These are phyloP conservation scores for Pleurotus salmoneostramineus DNA, from an alignment of 768 basidiomycete genomes.

Conservation along the genomic window DNA sequence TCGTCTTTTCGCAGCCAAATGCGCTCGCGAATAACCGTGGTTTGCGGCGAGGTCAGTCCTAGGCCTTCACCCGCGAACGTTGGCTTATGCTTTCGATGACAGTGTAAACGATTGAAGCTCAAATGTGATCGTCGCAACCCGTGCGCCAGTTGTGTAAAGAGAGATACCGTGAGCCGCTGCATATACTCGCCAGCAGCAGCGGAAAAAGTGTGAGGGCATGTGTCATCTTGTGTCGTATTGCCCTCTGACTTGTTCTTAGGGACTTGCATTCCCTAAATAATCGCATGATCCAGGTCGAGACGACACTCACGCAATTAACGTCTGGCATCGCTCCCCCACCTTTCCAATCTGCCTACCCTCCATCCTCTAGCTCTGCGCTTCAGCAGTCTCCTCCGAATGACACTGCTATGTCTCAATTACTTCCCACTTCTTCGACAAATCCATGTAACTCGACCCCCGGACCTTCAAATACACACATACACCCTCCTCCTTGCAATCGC, in stretches of 20 bases:
- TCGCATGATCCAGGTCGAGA: conserved; percentile 68
- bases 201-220: conserved; percentile 76
- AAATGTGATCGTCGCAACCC: conserved; percentile 80
- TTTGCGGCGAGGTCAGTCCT: conserved; percentile 68
- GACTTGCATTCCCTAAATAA: conserved; percentile 85
- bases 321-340: conserved; percentile 28
- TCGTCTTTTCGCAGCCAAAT: conserved; percentile 43
- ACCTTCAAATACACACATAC: neutral
- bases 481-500: neutral
- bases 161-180: conserved; percentile 69
- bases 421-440: neutral
- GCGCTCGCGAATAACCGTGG: conserved; percentile 75
- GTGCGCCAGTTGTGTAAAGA: conserved; percentile 75
- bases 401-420: neutral
- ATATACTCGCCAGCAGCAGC: conserved; percentile 79
- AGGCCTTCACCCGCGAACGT: neutral
- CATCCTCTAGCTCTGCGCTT: conserved; percentile 2
- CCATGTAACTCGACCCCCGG: neutral
- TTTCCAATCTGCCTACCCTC: conserved; percentile 1
- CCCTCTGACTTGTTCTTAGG: conserved; percentile 23
- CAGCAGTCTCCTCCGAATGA: neutral
- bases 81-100: conserved; percentile 2
- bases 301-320: conserved; percentile 47
- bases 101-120: conserved; percentile 88
- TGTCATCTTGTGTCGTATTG: too few relatives aligned